A percentile compares a stretch with the other conserved stretches of the same genome.
These are phyloP conservation scores for Pouteria glomerata DNA, from an alignment of 148 eudicot genomes.

Conservation along the genomic window DNA sequence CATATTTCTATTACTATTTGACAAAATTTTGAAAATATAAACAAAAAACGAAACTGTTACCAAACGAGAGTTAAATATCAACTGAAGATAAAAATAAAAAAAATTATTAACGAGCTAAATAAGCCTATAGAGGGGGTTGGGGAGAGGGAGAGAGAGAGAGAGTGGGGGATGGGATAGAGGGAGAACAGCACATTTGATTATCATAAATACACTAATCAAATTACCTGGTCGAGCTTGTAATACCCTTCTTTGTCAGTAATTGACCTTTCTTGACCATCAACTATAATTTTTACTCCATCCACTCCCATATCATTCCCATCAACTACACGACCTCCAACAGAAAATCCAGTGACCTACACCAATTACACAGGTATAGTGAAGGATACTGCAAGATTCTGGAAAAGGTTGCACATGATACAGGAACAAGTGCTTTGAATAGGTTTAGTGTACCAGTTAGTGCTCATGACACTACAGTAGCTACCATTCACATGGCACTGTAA, in stretches of 20 bases:
- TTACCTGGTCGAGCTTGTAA: slow-evolving; percentile 99
- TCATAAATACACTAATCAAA: slow-evolving; percentile 3
- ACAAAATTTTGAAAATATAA: too few species aligned
- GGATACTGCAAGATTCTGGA: too few species aligned
- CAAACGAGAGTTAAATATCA: background rate
- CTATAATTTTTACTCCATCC: slow-evolving; percentile 65
- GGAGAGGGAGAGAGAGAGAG: background rate
- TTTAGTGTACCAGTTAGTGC: background rate
- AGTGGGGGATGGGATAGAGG: background rate
- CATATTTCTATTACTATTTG: too few species aligned
- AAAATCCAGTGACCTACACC: slow-evolving; percentile 92
- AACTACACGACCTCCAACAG: slow-evolving; percentile 94
- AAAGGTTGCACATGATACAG: too few species aligned
- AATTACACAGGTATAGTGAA: too few species aligned
- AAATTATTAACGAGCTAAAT: background rate
- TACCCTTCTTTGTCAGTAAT: slow-evolving; percentile 80
- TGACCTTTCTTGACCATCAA: slow-evolving; percentile 84
- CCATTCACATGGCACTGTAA: background rate
- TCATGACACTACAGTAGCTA: background rate
- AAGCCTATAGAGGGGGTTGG: background rate
- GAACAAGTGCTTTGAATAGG: too few species aligned
- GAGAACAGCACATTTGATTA: background rate
- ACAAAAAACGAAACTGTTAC: too few species aligned
- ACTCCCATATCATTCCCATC: slow-evolving; percentile 86
- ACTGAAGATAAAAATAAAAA: background rate